Percentiles rank a stretch among this genome's conserved stretches.
Evolutionary conservation across 2,329 filamentous ascomycete genomes (phyloP).

Genomic region (Graphilbum fragrans): DNA sequence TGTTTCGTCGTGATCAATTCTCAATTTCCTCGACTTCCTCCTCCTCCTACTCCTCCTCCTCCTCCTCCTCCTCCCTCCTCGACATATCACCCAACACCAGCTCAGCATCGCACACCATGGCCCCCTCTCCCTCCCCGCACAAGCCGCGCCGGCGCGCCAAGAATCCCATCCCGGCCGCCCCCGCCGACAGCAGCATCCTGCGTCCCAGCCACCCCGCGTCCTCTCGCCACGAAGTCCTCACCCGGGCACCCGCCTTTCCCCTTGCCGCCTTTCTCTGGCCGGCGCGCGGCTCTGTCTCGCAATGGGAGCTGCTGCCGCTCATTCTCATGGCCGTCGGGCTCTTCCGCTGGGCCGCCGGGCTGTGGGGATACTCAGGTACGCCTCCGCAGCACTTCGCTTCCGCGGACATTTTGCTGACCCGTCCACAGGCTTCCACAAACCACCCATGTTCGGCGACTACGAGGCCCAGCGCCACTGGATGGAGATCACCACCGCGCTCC

Average conservation of each 20-base stretch:
- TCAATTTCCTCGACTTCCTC: too few relatives aligned
- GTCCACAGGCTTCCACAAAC: conserved; percentile 62
- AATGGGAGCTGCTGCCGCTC: conserved; percentile 85
- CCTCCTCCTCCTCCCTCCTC: too few relatives aligned
- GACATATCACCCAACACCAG: too few relatives aligned
- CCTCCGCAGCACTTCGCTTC: not conserved
- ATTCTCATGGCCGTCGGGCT: conserved; percentile 84
- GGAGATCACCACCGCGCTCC: conserved; percentile 84
- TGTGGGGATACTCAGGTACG: conserved; percentile 93
- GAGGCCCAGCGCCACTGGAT: conserved; percentile 98
- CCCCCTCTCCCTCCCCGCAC: not conserved
- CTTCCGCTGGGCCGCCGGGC: conserved; percentile 81
- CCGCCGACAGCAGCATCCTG: not conserved
- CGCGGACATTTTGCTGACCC: not conserved
- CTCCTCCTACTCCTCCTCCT: too few relatives aligned
- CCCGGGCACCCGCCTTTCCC: conserved; percentile 65
- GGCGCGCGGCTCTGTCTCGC: conserved; percentile 67
- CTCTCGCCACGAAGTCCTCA: conserved; percentile 25
- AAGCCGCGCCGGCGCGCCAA: conserved; percentile 1
- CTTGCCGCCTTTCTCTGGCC: conserved; percentile 93
- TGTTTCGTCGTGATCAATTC: too few relatives aligned
- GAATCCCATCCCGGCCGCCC: conserved; percentile 6
- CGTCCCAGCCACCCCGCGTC: not conserved
- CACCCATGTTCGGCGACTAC: conserved; percentile 93
- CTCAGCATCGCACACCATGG: not conserved